Percentiles rank a stretch among this genome's conserved stretches.
Conservation (phyloP, 177 flowering plant species). For the Vitis hybrid region DNA sequence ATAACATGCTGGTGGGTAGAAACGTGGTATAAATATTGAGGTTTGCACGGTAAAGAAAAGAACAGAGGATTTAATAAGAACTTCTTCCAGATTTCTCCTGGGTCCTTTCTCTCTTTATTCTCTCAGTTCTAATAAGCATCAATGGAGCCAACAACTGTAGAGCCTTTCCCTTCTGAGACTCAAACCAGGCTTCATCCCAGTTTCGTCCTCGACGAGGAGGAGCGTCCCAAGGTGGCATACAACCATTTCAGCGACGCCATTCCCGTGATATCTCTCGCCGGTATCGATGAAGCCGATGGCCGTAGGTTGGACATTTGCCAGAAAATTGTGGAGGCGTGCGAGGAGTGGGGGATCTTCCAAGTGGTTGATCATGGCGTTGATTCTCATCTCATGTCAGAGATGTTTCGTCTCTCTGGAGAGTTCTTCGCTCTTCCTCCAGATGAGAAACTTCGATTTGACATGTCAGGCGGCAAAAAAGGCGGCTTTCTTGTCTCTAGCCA, state of each 20-base stretch:
- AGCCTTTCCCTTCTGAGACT: too few species aligned
- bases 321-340: conserved; percentile 71
- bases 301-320: conserved; percentile 47
- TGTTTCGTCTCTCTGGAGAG: conserved; percentile 58
- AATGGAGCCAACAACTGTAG: too few species aligned
- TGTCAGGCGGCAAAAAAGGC: conserved; percentile 87
- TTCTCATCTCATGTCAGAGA: conserved; percentile 41
- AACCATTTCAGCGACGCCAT: conserved; percentile 64
- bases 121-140: too few species aligned
- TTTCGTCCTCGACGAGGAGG: conserved; percentile 78
- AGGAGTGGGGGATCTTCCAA: conserved; percentile 87
- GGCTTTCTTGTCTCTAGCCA: conserved; percentile 90
- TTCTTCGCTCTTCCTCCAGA: conserved; percentile 75
- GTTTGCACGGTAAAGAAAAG: too few species aligned
- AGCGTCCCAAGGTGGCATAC: conserved; percentile 78
- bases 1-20: too few species aligned
- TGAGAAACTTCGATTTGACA: conserved; percentile 76
- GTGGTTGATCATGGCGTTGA: conserved; percentile 86
- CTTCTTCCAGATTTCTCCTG: too few species aligned
- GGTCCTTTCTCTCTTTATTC: too few species aligned
- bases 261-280: conserved; percentile 72
- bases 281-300: conserved; percentile 50
- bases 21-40: too few species aligned
- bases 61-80: too few species aligned
- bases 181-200: conserved; percentile 23